These are phyloP conservation scores for Colletotrichum eremochloae DNA, from an alignment of 2,329 filamentous ascomycete genomes.

Conservation along the genomic window DNA sequence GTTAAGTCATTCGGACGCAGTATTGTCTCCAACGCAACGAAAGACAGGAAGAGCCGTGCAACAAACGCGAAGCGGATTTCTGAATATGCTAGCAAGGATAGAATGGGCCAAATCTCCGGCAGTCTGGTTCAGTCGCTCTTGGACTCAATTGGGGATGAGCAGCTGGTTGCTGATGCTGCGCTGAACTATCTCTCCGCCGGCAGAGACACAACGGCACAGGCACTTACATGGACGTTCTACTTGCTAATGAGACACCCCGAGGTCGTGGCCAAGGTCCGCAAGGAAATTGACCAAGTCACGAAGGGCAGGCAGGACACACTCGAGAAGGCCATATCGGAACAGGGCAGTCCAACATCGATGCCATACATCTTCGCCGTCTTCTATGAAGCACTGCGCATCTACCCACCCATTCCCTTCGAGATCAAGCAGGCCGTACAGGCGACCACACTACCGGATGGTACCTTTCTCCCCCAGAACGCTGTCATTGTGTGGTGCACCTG, in stretches of 20 bases:
- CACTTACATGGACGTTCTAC: conserved; percentile 74
- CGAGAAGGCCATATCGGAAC: conserved; percentile 48
- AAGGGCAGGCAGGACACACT: conserved; percentile 37
- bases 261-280: conserved; percentile 56
- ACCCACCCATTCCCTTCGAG: conserved; percentile 75
- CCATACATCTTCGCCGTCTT: conserved; percentile 73
- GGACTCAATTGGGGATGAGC: conserved; percentile 65
- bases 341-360: conserved; percentile 54
- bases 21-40: conserved; percentile 68
- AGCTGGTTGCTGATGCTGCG: conserved; percentile 73
- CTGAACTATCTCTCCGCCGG: conserved; percentile 76
- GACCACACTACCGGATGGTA: conserved; percentile 71
- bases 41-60: conserved; percentile 50
- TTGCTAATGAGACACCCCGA: conserved; percentile 66
- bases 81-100: conserved; percentile 42
- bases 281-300: conserved; percentile 52
- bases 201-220: conserved; percentile 75
- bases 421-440: conserved; percentile 69
- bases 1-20: conserved; percentile 68
- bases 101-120: conserved; percentile 60
- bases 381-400: conserved; percentile 72
- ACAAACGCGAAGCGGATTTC: neutral
- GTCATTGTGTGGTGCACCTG: conserved; percentile 75
- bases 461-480: conserved; percentile 65
- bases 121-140: conserved; percentile 72